Evolutionary conservation across 2,329 filamentous ascomycete species (phyloP), one percentile per base, ranked within the genome.

Genomic region (Leptographium wingfieldii): DNA sequence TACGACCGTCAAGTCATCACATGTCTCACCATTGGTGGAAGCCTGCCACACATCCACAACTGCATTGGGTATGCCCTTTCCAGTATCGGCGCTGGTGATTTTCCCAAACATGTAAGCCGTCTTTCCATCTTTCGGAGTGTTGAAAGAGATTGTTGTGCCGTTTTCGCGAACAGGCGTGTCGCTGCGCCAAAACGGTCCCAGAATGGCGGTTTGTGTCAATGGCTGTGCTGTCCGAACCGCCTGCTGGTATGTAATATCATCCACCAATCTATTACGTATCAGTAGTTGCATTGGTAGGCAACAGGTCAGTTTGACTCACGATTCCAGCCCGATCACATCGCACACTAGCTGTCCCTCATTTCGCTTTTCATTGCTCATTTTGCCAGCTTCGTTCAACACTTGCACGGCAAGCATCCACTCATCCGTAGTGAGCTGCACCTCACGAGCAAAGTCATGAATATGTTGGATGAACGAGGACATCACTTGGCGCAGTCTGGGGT

Each of bases 361-460:
- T 54, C 83, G 74, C 66, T 78, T 80, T 61, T 76, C 73, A 54
- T 77, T 76, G 66, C 76, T 80, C 69, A 82, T 80, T 70, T 83
- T 76, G 65, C 83, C 83, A 61, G 82, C 78, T 59, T 77, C 74
- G 73, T 86, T 86, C 70, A 71, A 74, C 66, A 85, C 81, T 59
- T 84, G 76, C 40, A 87, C 80, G 60, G 81, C 84, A 10, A 79
- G 73, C 72, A 81, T 79, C 83, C 83, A 87, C 71, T 87, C 84
- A 62, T 80, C 81, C n/a, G 80, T 76, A 10, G 83, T 86, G 58
- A 87, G 76, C 68, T 86, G 79, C 62, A 85, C 80, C 68, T 87
- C 84, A 51, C 84, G 79, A 16, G 82, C 80, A 70, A 87, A 87
- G 70, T 85, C 83, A 71, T 87, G 84, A 53, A 87, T 77, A 72